These are phyloP conservation scores for Trichosporon sp. DNA, from an alignment of 1,284 basidiomycete species.

Conservation along the genomic window DNA sequence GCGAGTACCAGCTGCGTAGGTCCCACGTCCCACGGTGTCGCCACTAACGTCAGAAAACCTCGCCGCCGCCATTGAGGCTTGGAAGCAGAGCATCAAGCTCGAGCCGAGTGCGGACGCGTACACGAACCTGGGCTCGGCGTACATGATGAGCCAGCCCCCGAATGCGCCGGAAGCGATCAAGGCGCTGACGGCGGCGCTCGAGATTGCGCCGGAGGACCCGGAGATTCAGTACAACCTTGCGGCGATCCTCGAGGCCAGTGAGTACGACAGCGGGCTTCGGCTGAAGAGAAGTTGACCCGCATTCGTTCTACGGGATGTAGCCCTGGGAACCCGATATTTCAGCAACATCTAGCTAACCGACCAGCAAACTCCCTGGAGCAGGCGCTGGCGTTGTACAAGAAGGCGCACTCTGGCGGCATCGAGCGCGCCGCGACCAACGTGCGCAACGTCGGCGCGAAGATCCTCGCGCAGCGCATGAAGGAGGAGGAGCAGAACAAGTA, in stretches of 20 bases:
- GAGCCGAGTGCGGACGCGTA: conserved; percentile 88
- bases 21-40: too few species aligned
- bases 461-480: conserved; percentile 28
- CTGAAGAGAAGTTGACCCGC: conserved; percentile 11
- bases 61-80: conserved; percentile 73
- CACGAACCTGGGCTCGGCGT: conserved; percentile 90
- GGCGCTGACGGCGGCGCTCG: conserved; percentile 79
- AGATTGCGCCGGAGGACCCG: conserved; percentile 82
- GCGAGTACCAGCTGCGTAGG: conserved; percentile 47
- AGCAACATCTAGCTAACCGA: conserved; percentile 8
- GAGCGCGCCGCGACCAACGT: conserved; percentile 48
- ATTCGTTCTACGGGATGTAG: not conserved
- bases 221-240: conserved; percentile 93
- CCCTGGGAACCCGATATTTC: conserved; percentile 1
- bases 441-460: conserved; percentile 45
- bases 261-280: conserved; percentile 11
- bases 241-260: conserved; percentile 48
- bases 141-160: conserved; percentile 78
- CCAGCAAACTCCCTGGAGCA: conserved; percentile 45
- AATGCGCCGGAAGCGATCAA: conserved; percentile 85
- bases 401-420: conserved; percentile 44
- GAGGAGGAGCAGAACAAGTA: conserved; percentile 13
- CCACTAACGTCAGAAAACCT: conserved; percentile 63
- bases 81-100: conserved; percentile 78
- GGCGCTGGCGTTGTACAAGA: conserved; percentile 45